Percentiles rank a stretch among this genome's conserved stretches.
phyloP scores from a whole-genome alignment of 192 early-diverging fungal species.

The Entophlyctis helioformis region DNA sequence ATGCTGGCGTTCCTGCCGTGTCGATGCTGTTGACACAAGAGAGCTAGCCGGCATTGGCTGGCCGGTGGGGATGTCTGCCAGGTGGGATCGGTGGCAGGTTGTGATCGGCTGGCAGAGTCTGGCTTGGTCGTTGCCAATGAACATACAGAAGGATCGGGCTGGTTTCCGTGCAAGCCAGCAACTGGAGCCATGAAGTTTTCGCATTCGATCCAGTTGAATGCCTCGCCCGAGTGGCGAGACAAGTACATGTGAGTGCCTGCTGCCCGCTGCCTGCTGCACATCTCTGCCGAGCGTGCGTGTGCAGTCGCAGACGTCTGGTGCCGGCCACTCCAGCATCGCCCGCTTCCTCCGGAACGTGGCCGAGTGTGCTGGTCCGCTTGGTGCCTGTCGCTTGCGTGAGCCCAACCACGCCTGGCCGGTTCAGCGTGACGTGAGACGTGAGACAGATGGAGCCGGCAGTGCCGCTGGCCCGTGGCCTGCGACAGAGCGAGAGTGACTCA shows the following conservation, averaged over 20 bases:
- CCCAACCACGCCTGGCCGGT: background rate
- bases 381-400: background rate
- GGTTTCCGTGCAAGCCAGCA: no score
- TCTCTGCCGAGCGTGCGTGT: background rate
- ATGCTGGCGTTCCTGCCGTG: conserved; percentile 66
- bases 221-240: conserved; percentile 50
- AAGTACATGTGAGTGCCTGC: conserved; percentile 21
- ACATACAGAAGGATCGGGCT: no score
- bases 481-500: no score
- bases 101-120: no score
- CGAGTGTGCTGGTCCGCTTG: conserved; percentile 8
- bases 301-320: background rate
- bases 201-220: conserved; percentile 82
- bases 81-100: no score
- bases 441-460: no score
- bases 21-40: no score
- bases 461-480: no score
- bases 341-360: conserved; percentile 11
- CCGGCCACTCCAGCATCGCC: background rate
- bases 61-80: no score
- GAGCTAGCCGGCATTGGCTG: no score
- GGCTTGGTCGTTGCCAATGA: no score
- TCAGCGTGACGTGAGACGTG: no score
- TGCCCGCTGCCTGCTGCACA: background rate
- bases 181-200: conserved; percentile 99